These are phyloP conservation scores for Ceratocystis variospora DNA, from an alignment of 2,329 filamentous ascomycete species.

Conservation along the genomic window DNA sequence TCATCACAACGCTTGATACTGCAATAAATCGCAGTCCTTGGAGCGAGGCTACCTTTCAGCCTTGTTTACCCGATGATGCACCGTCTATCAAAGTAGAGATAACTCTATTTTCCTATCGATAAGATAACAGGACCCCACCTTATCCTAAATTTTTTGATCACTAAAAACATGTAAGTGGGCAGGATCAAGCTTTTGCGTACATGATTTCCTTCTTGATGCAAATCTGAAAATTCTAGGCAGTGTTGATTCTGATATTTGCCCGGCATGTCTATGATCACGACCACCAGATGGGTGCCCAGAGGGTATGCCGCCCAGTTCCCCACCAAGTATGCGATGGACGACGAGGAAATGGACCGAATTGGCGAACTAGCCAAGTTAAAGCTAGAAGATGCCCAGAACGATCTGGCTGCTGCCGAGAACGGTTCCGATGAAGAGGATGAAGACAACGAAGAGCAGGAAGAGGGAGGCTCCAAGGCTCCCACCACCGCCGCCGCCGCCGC, in stretches of 20 bases:
- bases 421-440: conserved; percentile 24
- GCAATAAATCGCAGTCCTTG: background rate
- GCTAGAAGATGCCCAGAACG: conserved; percentile 82
- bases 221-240: background rate
- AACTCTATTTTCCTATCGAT: conserved; percentile 17
- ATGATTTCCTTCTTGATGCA: conserved; percentile 6
- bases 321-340: conserved; percentile 60
- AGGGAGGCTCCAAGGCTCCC: conserved; percentile 22
- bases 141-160: conserved; percentile 13
- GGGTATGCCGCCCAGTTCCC: conserved; percentile 66
- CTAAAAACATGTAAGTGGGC: conserved; percentile 13
- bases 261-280: conserved; percentile 61
- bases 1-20: background rate
- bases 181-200: conserved; percentile 3
- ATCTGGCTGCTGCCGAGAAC: conserved; percentile 41
- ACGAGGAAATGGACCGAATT: conserved; percentile 63
- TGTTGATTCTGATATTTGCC: conserved; percentile 21
- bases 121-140: conserved; percentile 12
- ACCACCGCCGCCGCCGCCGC: background rate
- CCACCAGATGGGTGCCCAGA: conserved; percentile 61
- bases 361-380: conserved; percentile 61
- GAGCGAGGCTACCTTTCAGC: conserved; percentile 13
- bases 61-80: conserved; percentile 9
- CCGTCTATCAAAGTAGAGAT: background rate
- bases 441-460: conserved; percentile 23